These are phyloP conservation scores for Capsella bursapastoris DNA, from an alignment of 345 rosid genomes.

Conservation along the genomic window DNA sequence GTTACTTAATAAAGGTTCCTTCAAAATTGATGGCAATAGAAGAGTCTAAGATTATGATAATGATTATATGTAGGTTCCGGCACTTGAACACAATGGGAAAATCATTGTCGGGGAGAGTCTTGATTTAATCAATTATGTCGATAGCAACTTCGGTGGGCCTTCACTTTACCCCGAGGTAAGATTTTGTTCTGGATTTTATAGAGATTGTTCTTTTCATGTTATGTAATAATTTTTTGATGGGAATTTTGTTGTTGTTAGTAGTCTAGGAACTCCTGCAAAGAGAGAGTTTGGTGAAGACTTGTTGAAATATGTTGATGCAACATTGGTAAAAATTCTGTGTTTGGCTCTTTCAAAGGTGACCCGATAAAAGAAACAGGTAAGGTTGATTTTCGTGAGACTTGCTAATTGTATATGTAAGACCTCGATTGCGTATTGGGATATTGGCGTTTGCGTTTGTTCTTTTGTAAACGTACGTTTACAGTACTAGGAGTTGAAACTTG, in stretches of 20 bases:
- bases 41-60: neutral
- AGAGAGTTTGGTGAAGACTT: slow-evolving; percentile 74
- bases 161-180: slow-evolving; percentile 74
- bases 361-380: slow-evolving; percentile 55
- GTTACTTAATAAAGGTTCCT: neutral
- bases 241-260: neutral
- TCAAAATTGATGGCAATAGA: neutral
- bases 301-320: slow-evolving; percentile 52
- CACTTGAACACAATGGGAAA: slow-evolving; percentile 81
- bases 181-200: neutral
- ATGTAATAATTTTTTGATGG: neutral
- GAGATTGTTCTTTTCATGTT: slow-evolving; percentile 16
- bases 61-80: slow-evolving; percentile 63
- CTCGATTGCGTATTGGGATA: too few species aligned
- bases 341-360: slow-evolving; percentile 61
- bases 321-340: slow-evolving; percentile 48
- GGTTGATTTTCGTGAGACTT: neutral
- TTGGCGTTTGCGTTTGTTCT: too few species aligned
- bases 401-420: too few species aligned
- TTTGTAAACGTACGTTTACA: too few species aligned
- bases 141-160: slow-evolving; percentile 77
- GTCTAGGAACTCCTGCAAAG: slow-evolving; percentile 65
- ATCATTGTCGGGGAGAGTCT: slow-evolving; percentile 74
- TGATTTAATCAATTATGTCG: slow-evolving; percentile 74
- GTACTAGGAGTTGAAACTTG: neutral